Evolutionary conservation across 306 rosid genomes (phyloP).

Genomic region (Echinosophora koreensis): DNA sequence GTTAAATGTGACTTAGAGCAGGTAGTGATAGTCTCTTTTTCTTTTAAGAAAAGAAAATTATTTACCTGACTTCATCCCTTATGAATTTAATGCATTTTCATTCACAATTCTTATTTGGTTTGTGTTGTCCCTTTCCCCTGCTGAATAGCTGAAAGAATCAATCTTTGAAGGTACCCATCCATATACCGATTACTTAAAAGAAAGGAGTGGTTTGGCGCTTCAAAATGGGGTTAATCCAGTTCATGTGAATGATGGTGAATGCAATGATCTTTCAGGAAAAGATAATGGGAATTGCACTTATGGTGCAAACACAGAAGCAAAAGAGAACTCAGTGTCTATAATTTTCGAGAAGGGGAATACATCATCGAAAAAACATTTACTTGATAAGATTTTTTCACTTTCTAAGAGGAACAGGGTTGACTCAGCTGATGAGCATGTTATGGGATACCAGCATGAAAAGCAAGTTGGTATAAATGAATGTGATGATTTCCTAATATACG

Average conservation of each 20-base stretch:
- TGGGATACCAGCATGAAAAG: slow-evolving; percentile 35
- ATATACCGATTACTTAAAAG: slow-evolving; percentile 60
- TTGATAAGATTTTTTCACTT: slow-evolving; percentile 41
- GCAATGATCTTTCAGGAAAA: slow-evolving; percentile 38
- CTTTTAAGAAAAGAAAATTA: slow-evolving; percentile 14
- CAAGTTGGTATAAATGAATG: slow-evolving; percentile 35
- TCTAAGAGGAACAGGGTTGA: slow-evolving; percentile 55
- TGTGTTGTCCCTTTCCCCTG: slow-evolving; percentile 25
- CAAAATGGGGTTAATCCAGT: slow-evolving; percentile 37
- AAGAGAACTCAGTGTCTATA: slow-evolving; percentile 43
- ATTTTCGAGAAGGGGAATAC: slow-evolving; percentile 44
- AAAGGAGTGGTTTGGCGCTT: slow-evolving; percentile 57
- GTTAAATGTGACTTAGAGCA: slow-evolving; percentile 63
- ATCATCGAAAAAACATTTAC: slow-evolving; percentile 31
- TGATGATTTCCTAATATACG: slow-evolving; percentile 45
- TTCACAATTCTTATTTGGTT: slow-evolving; percentile 36
- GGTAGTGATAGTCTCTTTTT: slow-evolving; percentile 52
- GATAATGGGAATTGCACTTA: slow-evolving; percentile 38
- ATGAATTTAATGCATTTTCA: slow-evolving; percentile 27
- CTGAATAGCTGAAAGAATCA: slow-evolving; percentile 72
- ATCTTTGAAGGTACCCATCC: slow-evolving; percentile 69
- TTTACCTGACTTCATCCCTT: slow-evolving; percentile 13
- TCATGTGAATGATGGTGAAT: slow-evolving; percentile 39
- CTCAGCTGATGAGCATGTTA: slow-evolving; percentile 44
- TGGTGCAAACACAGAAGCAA: slow-evolving; percentile 46